Evolutionary conservation across 306 rosid genomes (phyloP).

Genomic region (Acacia confusa): DNA sequence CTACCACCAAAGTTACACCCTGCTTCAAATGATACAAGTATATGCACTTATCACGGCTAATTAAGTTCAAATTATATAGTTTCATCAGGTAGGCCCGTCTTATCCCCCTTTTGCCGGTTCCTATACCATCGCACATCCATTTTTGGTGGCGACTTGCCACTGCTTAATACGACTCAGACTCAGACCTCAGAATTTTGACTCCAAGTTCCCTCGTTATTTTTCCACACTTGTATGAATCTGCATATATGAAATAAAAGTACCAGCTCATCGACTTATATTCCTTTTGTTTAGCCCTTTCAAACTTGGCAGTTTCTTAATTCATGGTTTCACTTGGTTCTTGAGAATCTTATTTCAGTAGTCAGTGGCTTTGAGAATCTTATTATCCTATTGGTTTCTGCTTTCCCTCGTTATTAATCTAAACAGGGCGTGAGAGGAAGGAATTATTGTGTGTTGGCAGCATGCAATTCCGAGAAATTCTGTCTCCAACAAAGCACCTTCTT

Average conservation of each 20-base stretch:
- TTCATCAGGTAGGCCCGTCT: not conserved
- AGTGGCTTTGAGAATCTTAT: not conserved
- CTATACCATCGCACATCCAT: not conserved
- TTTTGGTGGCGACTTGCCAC: not conserved
- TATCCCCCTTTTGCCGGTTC: not conserved
- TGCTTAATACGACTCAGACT: not conserved
- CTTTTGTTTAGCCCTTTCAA: not conserved
- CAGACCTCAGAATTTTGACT: not conserved
- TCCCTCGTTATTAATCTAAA: not conserved
- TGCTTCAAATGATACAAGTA: not conserved
- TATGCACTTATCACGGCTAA: not conserved
- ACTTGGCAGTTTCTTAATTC: not conserved
- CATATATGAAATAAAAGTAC: too few species aligned
- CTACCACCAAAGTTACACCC: not conserved
- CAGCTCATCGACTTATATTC: not conserved
- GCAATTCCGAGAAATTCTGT: slow-evolving; percentile 25
- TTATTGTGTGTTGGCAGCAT: slow-evolving; percentile 17
- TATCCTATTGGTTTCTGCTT: too few species aligned
- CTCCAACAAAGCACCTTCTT: not conserved
- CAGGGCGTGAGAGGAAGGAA: not conserved
- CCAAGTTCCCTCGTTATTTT: not conserved
- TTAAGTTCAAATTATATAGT: not conserved
- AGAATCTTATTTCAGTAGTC: not conserved
- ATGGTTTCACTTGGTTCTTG: too few species aligned
- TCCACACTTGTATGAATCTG: not conserved